Base-by-base conservation (phyloP, 352 stramenopile genomes). In the Ophiocytium majus region DNA sequence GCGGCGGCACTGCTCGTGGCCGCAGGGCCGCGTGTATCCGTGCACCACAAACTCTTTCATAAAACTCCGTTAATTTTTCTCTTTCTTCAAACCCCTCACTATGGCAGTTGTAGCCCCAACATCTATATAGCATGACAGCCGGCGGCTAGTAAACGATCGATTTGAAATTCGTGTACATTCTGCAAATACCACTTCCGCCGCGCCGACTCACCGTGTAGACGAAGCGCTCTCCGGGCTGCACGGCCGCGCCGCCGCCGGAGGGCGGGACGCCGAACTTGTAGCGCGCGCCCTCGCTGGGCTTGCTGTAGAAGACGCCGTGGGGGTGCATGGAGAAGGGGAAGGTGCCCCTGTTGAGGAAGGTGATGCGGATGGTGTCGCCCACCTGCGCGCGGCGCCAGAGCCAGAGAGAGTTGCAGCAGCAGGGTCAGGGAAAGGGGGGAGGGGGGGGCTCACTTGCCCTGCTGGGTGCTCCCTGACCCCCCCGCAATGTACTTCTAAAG, bases 261-360 rank as follows among this genome's bases (percentile, higher is more conserved):
- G 5, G 5, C 5, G 5, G 5, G 10, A 76, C 64, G 5, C 5
- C 34, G 10, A 76, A 76, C 64, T 17, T 76, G 34, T 76, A 37
- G 64, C 10, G 5, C 5, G 17, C 64, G 34, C 79, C 79, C 0
- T 83, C 79, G 63, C 80, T 80, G 19, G 63, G 37, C 33, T 34
- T 34, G 10, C 23, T 80, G 79, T 83, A 83, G 9, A 31, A 23
- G 17, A 83, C 79, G 35, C 79, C 79, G 36, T 83, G 79, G 28
- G 79, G 79, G 79, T 83, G 79, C 79, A 83, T 83, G 50, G 79
- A 79, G 66, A 31, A 63, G 23, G 79, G 79, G 14, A 76, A 23
- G 28, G 43, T 50, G 79, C 19, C 35, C 32, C 34, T 83, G 79
- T 83, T 83, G 43, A 80, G 43, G 79, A 83, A 83, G 50, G 35